These are phyloP conservation scores for Jackrogersella multiformis DNA, from an alignment of 495 filamentous ascomycete genomes.

Conservation along the genomic window DNA sequence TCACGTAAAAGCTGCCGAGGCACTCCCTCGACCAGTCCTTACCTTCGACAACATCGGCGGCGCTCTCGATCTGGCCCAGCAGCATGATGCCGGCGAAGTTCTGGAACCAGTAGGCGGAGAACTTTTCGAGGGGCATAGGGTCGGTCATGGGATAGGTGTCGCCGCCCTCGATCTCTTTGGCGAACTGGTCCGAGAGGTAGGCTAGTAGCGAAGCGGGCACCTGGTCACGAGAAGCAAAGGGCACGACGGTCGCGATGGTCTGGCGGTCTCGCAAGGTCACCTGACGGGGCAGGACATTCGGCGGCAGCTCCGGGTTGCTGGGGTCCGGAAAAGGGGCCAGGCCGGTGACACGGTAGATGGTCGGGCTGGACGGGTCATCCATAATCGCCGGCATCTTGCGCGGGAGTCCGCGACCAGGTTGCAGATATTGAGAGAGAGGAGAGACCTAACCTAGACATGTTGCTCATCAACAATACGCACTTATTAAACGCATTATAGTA, in stretches of 20 bases:
- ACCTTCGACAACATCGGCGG: constrained; percentile 68
- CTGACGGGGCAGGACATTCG: constrained; percentile 76
- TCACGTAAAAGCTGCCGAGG: constrained; percentile 94
- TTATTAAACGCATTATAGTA: constrained; percentile 11
- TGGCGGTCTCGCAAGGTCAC: constrained; percentile 91
- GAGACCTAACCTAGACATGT: constrained; percentile 33
- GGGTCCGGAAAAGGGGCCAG: constrained; percentile 70
- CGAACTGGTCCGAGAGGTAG: constrained; percentile 87
- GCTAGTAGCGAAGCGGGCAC: constrained; percentile 78
- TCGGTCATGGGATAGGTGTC: constrained; percentile 96
- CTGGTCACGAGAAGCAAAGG: constrained; percentile 77
- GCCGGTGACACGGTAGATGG: constrained; percentile 71
- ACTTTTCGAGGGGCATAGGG: constrained; percentile 75
- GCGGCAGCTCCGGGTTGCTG: constrained; percentile 67
- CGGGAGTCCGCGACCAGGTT: background rate
- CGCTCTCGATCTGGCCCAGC: constrained; percentile 73
- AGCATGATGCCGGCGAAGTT: constrained; percentile 96
- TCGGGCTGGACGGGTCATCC: constrained; percentile 73
- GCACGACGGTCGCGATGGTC: constrained; percentile 89
- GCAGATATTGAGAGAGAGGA: background rate
- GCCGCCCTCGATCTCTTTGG: constrained; percentile 93
- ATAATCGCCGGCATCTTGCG: constrained; percentile 84
- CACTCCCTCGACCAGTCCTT: constrained; percentile 87
- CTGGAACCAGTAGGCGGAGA: constrained; percentile 92
- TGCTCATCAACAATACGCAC: constrained; percentile 34